These are phyloP conservation scores for Rhodosporidiobolus odoratus DNA, from an alignment of 768 basidiomycete species.

Conservation along the genomic window DNA sequence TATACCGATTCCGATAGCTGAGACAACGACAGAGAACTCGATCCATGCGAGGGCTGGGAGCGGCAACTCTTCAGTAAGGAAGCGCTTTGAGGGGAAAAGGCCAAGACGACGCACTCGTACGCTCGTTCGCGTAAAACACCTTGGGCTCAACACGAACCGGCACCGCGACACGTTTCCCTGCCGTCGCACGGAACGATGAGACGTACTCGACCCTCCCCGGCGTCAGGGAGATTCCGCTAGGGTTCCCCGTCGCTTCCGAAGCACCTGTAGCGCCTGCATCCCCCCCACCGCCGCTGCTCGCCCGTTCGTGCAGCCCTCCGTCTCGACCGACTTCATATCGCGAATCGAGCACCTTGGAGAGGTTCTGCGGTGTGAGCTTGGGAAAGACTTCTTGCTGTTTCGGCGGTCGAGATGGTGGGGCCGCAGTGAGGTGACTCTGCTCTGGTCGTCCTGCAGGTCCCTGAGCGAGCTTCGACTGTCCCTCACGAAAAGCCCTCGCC, in stretches of 20 bases:
- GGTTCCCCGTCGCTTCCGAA: conserved; percentile 9
- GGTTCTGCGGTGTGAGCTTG: conserved; percentile 55
- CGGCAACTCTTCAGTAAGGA: neutral
- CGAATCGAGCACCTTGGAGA: conserved; percentile 50
- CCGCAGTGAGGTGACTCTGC: conserved; percentile 8
- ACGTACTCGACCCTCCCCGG: conserved; percentile 50
- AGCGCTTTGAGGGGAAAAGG: neutral
- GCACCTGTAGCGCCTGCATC: conserved; percentile 3
- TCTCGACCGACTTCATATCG: conserved; percentile 43
- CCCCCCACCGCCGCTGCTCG: conserved; percentile 13
- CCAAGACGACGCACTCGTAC: conserved; percentile 57
- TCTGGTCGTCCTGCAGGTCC: neutral
- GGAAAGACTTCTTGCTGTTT: conserved; percentile 52
- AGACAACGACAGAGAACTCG: conserved; percentile 77
- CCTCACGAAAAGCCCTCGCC: conserved; percentile 77
- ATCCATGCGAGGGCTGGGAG: conserved; percentile 70
- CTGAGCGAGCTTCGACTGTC: conserved; percentile 50
- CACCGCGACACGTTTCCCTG: conserved; percentile 82
- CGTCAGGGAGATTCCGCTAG: conserved; percentile 17
- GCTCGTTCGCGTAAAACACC: conserved; percentile 91
- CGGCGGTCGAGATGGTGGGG: neutral
- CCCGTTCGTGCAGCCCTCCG: conserved; percentile 42
- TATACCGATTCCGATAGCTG: conserved; percentile 80
- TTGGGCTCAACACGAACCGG: conserved; percentile 98
- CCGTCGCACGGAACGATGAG: conserved; percentile 67